Percentiles rank a stretch among this genome's conserved stretches.
phyloP scores from a whole-genome alignment of 768 basidiomycete species.

The Tylopilus balloui region DNA sequence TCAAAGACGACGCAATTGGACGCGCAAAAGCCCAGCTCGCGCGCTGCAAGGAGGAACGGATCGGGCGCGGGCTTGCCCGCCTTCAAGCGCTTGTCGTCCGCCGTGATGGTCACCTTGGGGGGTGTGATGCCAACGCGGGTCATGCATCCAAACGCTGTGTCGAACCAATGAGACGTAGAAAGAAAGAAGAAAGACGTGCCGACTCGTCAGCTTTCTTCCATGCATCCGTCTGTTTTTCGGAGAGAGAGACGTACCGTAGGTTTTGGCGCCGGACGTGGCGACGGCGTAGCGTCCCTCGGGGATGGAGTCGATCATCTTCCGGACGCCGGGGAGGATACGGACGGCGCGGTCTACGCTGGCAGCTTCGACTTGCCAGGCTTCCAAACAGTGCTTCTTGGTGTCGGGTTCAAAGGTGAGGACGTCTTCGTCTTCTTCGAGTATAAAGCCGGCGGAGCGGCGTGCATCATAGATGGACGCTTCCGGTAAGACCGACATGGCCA shows the following conservation, averaged over 20 bases:
- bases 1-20: slow-evolving; percentile 73
- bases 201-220: too few relatives aligned
- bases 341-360: slow-evolving; percentile 57
- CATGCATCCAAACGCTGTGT: slow-evolving; percentile 70
- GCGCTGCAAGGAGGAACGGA: slow-evolving; percentile 59
- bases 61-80: slow-evolving; percentile 61
- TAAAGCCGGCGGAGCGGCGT: slow-evolving; percentile 21
- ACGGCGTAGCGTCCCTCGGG: slow-evolving; percentile 66
- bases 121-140: slow-evolving; percentile 64
- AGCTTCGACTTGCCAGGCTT: slow-evolving; percentile 57
- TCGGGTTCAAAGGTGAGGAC: slow-evolving; percentile 25
- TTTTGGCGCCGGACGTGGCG: slow-evolving; percentile 70
- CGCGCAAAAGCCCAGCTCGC: slow-evolving; percentile 52
- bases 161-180: too few relatives aligned
- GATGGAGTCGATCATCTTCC: slow-evolving; percentile 58
- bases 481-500: slow-evolving; percentile 36
- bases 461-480: slow-evolving; percentile 25
- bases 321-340: slow-evolving; percentile 67
- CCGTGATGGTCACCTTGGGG: slow-evolving; percentile 67
- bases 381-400: slow-evolving; percentile 31
- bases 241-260: slow-evolving; percentile 46
- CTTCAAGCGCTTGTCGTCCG: slow-evolving; percentile 69
- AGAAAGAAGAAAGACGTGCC: too few relatives aligned
- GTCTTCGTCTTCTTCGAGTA: slow-evolving; percentile 36
- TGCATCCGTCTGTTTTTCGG: too few relatives aligned